Evolutionary conservation across 1,284 basidiomycete species (phyloP).

Genomic region (Apiotrichum gracile): DNA sequence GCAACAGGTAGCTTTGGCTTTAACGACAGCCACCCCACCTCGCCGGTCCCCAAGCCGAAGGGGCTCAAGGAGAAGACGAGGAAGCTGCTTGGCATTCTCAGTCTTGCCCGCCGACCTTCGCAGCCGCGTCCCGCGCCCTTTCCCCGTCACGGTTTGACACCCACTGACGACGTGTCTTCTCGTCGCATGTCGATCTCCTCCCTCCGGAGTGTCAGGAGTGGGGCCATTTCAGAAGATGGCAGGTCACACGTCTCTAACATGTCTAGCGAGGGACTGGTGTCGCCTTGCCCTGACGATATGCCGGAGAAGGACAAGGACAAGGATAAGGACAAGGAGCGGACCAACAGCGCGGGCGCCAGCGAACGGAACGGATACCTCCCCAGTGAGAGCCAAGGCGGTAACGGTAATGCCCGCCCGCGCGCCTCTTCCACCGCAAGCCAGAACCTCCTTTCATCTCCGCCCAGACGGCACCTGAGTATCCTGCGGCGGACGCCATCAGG

Average conservation of each 20-base stretch:
- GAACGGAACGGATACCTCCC: neutral
- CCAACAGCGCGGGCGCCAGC: neutral
- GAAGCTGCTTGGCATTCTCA: slow-evolving; percentile 31
- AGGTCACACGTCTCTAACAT: neutral
- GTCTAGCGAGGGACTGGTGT: neutral
- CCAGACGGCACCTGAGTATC: neutral
- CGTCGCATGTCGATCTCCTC: slow-evolving; percentile 27
- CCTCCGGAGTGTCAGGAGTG: slow-evolving; percentile 12
- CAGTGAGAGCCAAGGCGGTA: neutral
- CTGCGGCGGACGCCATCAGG: neutral
- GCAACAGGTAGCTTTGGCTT: neutral
- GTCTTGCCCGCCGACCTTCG: slow-evolving; percentile 13
- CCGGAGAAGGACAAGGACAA: neutral
- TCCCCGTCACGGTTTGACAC: neutral
- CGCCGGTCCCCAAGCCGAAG: no score
- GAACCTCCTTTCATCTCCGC: neutral
- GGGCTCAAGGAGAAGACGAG: slow-evolving; percentile 36
- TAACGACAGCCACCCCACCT: neutral
- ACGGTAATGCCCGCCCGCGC: neutral
- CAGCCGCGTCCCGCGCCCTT: neutral
- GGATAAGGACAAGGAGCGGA: neutral
- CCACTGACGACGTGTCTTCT: neutral
- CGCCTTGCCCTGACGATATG: neutral
- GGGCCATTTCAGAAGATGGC: slow-evolving; percentile 3
- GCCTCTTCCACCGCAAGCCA: neutral